Percentiles rank a stretch among this genome's conserved stretches.
Conservation (phyloP, 306 rosid genomes). For the Cucurbita pepo region DNA sequence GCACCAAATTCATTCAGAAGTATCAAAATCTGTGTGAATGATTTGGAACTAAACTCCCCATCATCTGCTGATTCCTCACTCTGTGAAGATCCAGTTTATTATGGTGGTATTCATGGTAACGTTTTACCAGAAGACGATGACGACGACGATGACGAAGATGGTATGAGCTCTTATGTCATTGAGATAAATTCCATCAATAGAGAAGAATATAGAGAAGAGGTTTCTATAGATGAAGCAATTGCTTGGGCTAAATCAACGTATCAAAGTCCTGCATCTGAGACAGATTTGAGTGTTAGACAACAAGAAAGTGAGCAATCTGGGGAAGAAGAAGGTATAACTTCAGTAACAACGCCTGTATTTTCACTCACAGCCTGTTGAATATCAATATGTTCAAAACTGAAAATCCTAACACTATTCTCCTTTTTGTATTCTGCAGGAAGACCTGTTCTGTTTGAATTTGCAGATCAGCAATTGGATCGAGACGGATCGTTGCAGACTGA, state of each 20-base stretch:
- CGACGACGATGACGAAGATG: conserved; percentile 32
- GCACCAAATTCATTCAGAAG: conserved; percentile 47
- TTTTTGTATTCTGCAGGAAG: conserved; percentile 29
- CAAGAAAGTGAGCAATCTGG: conserved; percentile 20
- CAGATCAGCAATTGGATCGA: conserved; percentile 16
- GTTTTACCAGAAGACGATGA: conserved; percentile 21
- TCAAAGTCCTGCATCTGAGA: conserved; percentile 36
- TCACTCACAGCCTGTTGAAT: neutral
- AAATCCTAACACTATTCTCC: neutral
- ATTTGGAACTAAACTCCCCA: conserved; percentile 48
- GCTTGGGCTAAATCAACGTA: conserved; percentile 93
- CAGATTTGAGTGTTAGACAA: conserved; percentile 30
- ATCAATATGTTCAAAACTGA: neutral
- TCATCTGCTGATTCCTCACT: conserved; percentile 54
- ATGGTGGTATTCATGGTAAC: conserved; percentile 20
- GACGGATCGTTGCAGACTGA: conserved; percentile 22
- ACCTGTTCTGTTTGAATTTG: conserved; percentile 19
- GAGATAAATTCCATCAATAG: conserved; percentile 43
- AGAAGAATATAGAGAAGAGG: conserved; percentile 47
- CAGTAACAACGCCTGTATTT: neutral
- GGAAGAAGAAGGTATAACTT: conserved; percentile 33
- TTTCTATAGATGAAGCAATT: conserved; percentile 70
- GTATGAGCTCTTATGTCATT: conserved; percentile 81
- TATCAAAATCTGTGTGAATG: conserved; percentile 36
- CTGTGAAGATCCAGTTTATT: conserved; percentile 43